Conservation (phyloP, 1,284 basidiomycete genomes). For the Moesziomyces aphidis region DNA sequence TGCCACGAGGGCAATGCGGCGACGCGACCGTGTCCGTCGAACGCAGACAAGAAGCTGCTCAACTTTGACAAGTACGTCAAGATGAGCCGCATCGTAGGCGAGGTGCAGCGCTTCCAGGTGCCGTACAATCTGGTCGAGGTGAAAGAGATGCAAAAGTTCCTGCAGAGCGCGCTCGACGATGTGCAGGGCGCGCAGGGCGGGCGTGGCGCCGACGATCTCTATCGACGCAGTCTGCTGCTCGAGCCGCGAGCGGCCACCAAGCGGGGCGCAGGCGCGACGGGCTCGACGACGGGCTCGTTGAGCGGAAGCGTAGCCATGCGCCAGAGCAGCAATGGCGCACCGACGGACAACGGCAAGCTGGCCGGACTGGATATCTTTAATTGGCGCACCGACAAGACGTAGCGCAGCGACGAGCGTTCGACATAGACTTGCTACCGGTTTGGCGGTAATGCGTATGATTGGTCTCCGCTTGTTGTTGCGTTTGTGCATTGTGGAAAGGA, state of each 20-base stretch:
- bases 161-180: conserved; percentile 68
- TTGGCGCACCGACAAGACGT: conserved; percentile 51
- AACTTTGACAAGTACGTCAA: conserved; percentile 82
- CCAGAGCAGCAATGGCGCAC: conserved; percentile 16
- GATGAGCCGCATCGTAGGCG: conserved; percentile 70
- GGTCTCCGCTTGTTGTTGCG: no score
- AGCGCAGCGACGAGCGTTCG: background rate
- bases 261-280: background rate
- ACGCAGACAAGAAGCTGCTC: conserved; percentile 82
- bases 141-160: conserved; percentile 82
- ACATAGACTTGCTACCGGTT: no score
- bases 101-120: conserved; percentile 93
- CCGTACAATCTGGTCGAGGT: conserved; percentile 84
- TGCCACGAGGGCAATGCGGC: conserved; percentile 94
- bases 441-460: no score
- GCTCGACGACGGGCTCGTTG: conserved; percentile 14
- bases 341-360: conserved; percentile 28
- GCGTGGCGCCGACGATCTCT: conserved; percentile 60
- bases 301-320: conserved; percentile 45
- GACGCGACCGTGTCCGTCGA: conserved; percentile 76
- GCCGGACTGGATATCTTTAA: conserved; percentile 60
- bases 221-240: conserved; percentile 62
- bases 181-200: conserved; percentile 48
- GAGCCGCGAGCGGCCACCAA: conserved; percentile 59
- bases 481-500: no score